Evolutionary conservation across 495 filamentous ascomycete species (phyloP).

Genomic region (Lindgomyces ingoldianus): DNA sequence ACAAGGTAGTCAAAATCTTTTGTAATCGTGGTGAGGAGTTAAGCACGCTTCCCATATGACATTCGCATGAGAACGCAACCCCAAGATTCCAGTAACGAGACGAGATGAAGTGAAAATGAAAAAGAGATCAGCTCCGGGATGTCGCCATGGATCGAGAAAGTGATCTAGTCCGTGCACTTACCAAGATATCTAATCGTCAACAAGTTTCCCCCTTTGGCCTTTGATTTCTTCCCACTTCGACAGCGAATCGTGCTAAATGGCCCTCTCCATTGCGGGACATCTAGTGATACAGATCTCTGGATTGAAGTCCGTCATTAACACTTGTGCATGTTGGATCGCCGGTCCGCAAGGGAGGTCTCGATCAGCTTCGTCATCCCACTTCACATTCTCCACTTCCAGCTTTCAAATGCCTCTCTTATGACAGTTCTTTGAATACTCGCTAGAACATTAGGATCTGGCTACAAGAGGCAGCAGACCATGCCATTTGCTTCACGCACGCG

Average conservation of each 20-base stretch:
- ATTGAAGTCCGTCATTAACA: background rate
- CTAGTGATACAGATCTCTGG: background rate
- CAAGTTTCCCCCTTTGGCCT: background rate
- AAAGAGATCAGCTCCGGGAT: slow-evolving; percentile 5
- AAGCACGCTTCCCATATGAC: no score
- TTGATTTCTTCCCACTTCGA: background rate
- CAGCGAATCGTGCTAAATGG: background rate
- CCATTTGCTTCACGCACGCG: no score
- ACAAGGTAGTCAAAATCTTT: no score
- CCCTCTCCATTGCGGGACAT: background rate
- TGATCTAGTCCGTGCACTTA: background rate
- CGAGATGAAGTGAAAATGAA: background rate
- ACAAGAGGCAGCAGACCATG: background rate
- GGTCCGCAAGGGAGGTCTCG: background rate
- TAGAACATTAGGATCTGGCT: no score
- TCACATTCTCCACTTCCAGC: background rate
- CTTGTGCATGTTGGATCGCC: no score
- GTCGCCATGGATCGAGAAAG: background rate
- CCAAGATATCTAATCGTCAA: background rate
- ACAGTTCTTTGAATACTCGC: background rate
- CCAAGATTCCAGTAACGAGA: no score
- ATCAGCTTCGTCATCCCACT: background rate
- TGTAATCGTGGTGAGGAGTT: no score
- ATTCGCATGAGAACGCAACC: no score
- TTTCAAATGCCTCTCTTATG: background rate